Percentiles rank a stretch among this genome's conserved stretches.
Conservation (phyloP, 768 basidiomycete genomes). For the Leucosporidium yakuticum region DNA sequence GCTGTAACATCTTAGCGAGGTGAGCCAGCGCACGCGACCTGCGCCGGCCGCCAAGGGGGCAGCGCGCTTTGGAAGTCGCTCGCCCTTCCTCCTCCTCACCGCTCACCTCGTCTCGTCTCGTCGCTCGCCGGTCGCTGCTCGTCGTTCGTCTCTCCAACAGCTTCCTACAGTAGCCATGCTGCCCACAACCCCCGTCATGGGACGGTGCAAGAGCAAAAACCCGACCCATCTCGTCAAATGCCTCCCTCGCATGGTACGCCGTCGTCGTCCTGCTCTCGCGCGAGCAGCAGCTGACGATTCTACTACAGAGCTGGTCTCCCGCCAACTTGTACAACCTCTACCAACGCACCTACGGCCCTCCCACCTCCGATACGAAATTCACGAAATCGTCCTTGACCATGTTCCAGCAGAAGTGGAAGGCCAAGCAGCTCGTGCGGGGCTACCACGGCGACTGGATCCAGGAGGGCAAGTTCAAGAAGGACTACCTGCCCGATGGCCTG, state of each 20-base stretch:
- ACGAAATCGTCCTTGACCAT: constrained; percentile 55
- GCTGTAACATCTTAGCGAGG: too few relatives aligned
- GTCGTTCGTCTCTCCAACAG: too few relatives aligned
- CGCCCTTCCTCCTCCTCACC: too few relatives aligned
- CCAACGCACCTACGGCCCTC: constrained; percentile 59
- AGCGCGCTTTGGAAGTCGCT: too few relatives aligned
- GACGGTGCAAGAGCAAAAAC: neutral
- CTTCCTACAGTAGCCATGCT: too few relatives aligned
- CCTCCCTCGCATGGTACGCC: constrained; percentile 68
- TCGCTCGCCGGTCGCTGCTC: too few relatives aligned
- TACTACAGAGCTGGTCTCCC: constrained; percentile 71
- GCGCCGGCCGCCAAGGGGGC: too few relatives aligned
- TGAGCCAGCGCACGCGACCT: too few relatives aligned
- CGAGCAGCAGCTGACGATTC: neutral
- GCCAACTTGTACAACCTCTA: constrained; percentile 86
- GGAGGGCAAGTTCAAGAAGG: constrained; percentile 86
- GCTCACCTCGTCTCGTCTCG: too few relatives aligned
- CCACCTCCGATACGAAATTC: constrained; percentile 56
- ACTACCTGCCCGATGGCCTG: constrained; percentile 81
- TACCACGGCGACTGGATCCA: constrained; percentile 95
- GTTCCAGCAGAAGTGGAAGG: constrained; percentile 85
- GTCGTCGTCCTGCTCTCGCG: neutral
- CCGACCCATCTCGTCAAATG: constrained; percentile 24
- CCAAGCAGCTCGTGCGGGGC: constrained; percentile 77
- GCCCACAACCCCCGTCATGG: too few relatives aligned